These are phyloP conservation scores for Solanum megistacrolobum DNA, from an alignment of 257 asterid species.

Conservation along the genomic window DNA sequence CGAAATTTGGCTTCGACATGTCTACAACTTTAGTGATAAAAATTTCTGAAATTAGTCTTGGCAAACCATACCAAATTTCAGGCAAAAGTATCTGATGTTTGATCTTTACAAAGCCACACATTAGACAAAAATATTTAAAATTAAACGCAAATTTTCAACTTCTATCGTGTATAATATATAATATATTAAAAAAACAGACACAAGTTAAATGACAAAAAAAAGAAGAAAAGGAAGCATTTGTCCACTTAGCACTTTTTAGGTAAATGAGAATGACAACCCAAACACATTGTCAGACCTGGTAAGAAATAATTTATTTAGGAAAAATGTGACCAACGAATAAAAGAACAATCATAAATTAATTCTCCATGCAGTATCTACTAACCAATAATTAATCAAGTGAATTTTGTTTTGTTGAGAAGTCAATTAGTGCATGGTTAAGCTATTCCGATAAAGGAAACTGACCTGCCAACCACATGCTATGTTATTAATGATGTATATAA, in stretches of 20 bases:
- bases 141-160: not conserved
- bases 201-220: not conserved
- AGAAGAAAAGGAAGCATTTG: not conserved
- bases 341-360: not conserved
- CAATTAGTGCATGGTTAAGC: not conserved
- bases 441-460: constrained; percentile 8
- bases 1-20: not conserved
- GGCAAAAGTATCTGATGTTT: not conserved
- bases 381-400: not conserved
- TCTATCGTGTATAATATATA: too few relatives aligned
- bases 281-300: not conserved
- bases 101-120: not conserved
- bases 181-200: not conserved
- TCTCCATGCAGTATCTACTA: not conserved
- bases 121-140: not conserved
- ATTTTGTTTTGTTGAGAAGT: not conserved
- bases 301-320: not conserved
- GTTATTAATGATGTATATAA: constrained; percentile 1
- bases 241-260: not conserved
- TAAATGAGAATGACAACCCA: not conserved
- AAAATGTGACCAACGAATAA: not conserved
- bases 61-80: not conserved
- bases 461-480: constrained; percentile 23
- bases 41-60: too few relatives aligned
- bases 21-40: not conserved